These are phyloP conservation scores for Leishmania guyanensis DNA, from an alignment of 208 protist genomes.

Conservation along the genomic window DNA sequence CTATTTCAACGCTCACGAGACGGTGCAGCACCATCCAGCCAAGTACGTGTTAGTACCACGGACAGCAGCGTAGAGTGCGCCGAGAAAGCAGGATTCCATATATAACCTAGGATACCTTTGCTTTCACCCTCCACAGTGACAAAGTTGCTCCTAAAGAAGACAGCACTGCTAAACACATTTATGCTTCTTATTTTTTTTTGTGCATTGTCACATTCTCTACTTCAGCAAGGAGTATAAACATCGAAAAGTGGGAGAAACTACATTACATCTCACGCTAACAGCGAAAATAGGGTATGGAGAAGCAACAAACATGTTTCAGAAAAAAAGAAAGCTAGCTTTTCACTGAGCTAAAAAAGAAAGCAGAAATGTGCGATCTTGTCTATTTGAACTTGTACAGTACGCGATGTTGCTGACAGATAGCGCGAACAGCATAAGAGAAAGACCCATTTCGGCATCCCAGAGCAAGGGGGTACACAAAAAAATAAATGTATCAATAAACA, in stretches of 20 bases:
- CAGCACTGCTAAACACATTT: background rate
- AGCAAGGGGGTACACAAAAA: conserved; percentile 1
- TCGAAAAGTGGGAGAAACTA: background rate
- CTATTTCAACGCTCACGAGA: background rate
- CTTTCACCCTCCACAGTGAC: background rate
- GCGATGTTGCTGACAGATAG: no score
- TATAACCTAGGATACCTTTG: background rate
- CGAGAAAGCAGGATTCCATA: background rate
- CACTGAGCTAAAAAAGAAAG: background rate
- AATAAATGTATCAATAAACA: background rate
- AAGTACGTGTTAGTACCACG: background rate
- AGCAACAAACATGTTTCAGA: background rate
- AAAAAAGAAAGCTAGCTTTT: background rate
- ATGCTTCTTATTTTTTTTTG: background rate
- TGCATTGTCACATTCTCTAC: background rate
- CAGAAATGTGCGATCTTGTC: background rate
- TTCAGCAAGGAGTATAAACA: background rate
- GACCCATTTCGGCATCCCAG: background rate
- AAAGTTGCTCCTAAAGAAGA: background rate
- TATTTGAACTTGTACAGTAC: background rate
- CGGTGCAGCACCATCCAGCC: background rate
- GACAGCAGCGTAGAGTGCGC: background rate
- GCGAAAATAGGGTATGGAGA: background rate
- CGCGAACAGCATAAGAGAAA: conserved; percentile 5
- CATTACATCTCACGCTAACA: background rate